Conservation (phyloP, 2,329 filamentous ascomycete genomes). For the Phialophora tarda region DNA sequence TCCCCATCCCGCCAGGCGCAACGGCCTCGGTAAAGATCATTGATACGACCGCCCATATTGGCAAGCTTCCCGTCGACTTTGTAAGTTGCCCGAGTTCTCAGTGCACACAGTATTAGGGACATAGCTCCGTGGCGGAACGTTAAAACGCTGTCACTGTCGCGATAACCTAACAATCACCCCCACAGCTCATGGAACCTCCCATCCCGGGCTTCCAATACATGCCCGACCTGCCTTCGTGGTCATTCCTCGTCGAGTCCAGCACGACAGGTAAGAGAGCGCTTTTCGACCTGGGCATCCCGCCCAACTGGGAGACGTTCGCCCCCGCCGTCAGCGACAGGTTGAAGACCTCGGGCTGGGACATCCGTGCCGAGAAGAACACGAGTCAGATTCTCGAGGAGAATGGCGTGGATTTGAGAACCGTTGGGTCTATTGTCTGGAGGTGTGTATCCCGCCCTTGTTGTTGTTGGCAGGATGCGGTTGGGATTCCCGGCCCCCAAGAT, state of each 20-base stretch:
- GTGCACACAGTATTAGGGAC: not conserved
- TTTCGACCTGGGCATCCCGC: constrained; percentile 47
- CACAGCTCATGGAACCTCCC: constrained; percentile 23
- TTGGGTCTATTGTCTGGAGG: constrained; percentile 30
- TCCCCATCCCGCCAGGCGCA: constrained; percentile 17
- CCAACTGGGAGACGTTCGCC: constrained; percentile 23
- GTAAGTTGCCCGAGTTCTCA: constrained; percentile 1
- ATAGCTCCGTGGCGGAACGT: not conserved
- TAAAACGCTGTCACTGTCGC: not conserved
- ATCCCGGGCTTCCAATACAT: constrained; percentile 26
- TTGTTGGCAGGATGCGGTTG: not conserved
- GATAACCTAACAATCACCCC: not conserved
- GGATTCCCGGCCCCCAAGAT: not conserved
- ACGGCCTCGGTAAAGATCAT: constrained; percentile 16
- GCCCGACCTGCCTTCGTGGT: constrained; percentile 31
- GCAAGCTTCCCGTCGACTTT: constrained; percentile 2
- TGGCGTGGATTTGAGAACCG: constrained; percentile 19
- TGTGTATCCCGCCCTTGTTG: not conserved
- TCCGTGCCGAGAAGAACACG: constrained; percentile 35
- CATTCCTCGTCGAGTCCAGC: constrained; percentile 56
- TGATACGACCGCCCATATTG: constrained; percentile 16
- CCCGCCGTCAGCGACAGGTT: constrained; percentile 12
- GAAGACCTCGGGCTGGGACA: constrained; percentile 15
- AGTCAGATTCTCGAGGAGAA: constrained; percentile 35
- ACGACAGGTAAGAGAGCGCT: constrained; percentile 41